Evolutionary conservation across 495 filamentous ascomycete genomes (phyloP), one percentile per base, ranked within the genome.

Genomic region (Lepidopterella palustris): DNA sequence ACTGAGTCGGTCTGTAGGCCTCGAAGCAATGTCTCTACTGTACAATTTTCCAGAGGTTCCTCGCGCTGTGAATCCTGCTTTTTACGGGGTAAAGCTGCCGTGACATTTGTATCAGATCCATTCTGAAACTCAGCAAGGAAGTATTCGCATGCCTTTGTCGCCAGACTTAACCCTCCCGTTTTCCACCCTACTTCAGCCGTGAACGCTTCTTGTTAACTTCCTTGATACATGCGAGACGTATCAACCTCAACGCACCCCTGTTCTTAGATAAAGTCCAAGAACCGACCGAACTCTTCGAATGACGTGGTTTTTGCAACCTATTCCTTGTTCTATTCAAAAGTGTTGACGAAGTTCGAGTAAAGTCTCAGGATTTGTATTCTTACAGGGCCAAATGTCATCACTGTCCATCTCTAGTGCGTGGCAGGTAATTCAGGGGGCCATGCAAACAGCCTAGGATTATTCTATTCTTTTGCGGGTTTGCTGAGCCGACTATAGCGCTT

Each of bases 1-100:
- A 95, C 86, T 52, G 76, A 78, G 48, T 92, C 82, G 2, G 87
- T 85, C n/a, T 81, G 80, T 29, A 96, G 72, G 67, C 90, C 87
- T 62, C 77, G 81, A 55, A 96, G 70, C 20, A 81, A 86, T 10
- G 70, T 78, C 55, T 87, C 80, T 21, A 92, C 55, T 87, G 79
- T 21, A 92, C 70, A 2, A 79, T 78, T 70, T 82, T 77, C 13
- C 77, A 74, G 5, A 93, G 70, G 57, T 77, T 76, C 13, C 80
- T 78, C 3, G 79, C 75, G 54, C 80, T 78, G 68, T 92, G 86
- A 9, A 53, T 71, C 5, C 84, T 82, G 0, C 78, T 71, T 2
- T 71, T 39, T 6, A 45, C 47, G 0, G 90, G 90, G 61, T 92
- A 92, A 59, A 74, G 45, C 21, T 49, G 24, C 23, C 31, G 15